These are phyloP conservation scores for Neofusicoccum umdonicola DNA, from an alignment of 2,329 filamentous ascomycete genomes.

Conservation along the genomic window DNA sequence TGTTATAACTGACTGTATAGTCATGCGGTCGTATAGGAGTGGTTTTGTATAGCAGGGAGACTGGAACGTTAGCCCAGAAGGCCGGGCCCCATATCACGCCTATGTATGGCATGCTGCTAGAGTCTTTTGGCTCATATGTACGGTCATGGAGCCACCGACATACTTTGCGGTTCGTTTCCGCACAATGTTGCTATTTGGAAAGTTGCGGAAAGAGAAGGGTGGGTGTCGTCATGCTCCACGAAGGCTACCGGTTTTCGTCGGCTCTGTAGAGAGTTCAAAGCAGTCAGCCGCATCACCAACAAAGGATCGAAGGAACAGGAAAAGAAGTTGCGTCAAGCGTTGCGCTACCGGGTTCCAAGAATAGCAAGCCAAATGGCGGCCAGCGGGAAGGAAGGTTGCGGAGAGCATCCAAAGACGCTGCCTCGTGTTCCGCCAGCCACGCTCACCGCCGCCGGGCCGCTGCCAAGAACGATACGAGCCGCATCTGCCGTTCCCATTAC, in stretches of 20 bases:
- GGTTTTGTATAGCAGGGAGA: no score
- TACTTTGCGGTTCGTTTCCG: background rate
- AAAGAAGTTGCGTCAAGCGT: background rate
- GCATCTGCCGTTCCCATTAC: slow-evolving; percentile 6
- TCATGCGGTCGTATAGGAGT: no score
- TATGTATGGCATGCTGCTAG: no score
- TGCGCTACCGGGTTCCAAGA: background rate
- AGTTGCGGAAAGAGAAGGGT: background rate
- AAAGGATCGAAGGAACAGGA: background rate
- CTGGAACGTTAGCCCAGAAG: no score
- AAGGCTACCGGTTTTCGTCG: background rate
- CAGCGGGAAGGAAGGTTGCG: background rate
- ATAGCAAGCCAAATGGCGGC: background rate
- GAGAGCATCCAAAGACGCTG: background rate
- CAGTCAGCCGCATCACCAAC: background rate
- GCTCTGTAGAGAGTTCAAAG: background rate
- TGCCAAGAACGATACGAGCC: slow-evolving; percentile 10
- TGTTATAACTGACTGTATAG: no score
- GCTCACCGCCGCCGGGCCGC: background rate
- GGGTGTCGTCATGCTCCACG: no score
- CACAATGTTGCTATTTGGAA: background rate
- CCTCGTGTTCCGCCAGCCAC: slow-evolving; percentile 10
- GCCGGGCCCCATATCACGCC: no score
- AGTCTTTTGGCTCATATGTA: background rate
- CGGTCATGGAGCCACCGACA: no score